Conservation (phyloP, 1,139 yeast genomes). For the Candida sanyaensis region DNA sequence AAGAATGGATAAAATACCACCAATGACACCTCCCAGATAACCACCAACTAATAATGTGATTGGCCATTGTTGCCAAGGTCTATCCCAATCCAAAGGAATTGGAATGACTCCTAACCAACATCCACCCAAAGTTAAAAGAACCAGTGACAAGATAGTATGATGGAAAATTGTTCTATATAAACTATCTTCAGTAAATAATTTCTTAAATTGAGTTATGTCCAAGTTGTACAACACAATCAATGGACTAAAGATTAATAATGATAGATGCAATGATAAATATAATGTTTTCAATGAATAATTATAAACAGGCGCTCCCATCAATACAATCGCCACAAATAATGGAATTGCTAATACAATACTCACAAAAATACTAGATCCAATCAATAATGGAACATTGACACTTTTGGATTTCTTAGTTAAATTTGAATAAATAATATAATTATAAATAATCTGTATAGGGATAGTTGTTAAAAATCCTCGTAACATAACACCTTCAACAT, state of each 20-base stretch:
- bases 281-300: constrained; percentile 59
- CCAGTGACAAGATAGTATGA: constrained; percentile 40
- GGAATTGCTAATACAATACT: constrained; percentile 52
- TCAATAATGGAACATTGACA: constrained; percentile 34
- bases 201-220: constrained; percentile 39
- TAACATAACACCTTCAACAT: constrained; percentile 27
- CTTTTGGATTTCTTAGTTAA: constrained; percentile 19
- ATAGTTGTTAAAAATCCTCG: constrained; percentile 28
- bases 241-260: constrained; percentile 65
- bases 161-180: constrained; percentile 26
- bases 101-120: constrained; percentile 95
- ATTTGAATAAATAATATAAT: constrained; percentile 23
- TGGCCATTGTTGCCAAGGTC: constrained; percentile 99
- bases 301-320: constrained; percentile 88
- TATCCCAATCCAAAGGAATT: constrained; percentile 96
- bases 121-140: constrained; percentile 62
- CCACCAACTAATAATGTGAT: constrained; percentile 83
- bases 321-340: constrained; percentile 51
- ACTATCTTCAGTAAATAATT: constrained; percentile 24
- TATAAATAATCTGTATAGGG: constrained; percentile 30
- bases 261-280: constrained; percentile 63
- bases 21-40: constrained; percentile 68
- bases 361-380: constrained; percentile 39
- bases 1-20: constrained; percentile 32
- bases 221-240: constrained; percentile 61